A percentile compares a stretch with the other conserved stretches of the same genome.
Conservation (phyloP, 2,329 filamentous ascomycete species). For the Alternaria arbusti region DNA sequence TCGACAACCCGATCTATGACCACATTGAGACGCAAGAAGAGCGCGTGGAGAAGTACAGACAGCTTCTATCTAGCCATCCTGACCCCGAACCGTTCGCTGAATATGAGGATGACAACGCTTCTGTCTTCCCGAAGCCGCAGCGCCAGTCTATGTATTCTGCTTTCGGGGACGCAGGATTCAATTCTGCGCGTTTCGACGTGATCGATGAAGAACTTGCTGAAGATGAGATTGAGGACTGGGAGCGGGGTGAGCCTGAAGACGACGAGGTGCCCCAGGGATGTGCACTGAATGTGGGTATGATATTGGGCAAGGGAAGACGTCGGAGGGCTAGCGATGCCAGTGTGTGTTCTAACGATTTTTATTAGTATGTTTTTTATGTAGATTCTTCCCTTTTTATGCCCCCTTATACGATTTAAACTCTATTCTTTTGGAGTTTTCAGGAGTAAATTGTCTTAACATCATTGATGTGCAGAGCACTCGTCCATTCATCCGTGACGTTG, state of each 20-base stretch:
- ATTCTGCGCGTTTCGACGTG: constrained; percentile 4
- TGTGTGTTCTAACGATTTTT: not conserved
- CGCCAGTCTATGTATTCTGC: constrained; percentile 13
- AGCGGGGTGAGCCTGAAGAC: not conserved
- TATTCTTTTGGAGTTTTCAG: not conserved
- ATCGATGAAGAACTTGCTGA: constrained; percentile 8
- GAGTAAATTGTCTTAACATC: not conserved
- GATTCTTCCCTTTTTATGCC: not conserved
- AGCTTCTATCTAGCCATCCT: not conserved
- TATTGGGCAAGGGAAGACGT: not conserved
- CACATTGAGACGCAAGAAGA: not conserved
- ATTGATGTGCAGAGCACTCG: not conserved
- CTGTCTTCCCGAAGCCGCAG: constrained; percentile 8
- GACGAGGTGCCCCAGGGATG: not conserved
- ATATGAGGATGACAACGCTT: not conserved
- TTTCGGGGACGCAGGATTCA: constrained; percentile 1
- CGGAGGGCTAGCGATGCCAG: not conserved
- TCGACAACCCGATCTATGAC: constrained; percentile 12
- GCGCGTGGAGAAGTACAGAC: constrained; percentile 7
- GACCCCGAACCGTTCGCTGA: not conserved
- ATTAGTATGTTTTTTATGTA: not conserved
- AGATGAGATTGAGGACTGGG: constrained; percentile 2
- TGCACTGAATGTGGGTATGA: not conserved
- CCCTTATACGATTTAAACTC: not conserved
- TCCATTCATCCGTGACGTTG: not conserved